Evolutionary conservation across 371 early-diverging fungal genomes (phyloP).

Genomic region (Mucor plumbeus): DNA sequence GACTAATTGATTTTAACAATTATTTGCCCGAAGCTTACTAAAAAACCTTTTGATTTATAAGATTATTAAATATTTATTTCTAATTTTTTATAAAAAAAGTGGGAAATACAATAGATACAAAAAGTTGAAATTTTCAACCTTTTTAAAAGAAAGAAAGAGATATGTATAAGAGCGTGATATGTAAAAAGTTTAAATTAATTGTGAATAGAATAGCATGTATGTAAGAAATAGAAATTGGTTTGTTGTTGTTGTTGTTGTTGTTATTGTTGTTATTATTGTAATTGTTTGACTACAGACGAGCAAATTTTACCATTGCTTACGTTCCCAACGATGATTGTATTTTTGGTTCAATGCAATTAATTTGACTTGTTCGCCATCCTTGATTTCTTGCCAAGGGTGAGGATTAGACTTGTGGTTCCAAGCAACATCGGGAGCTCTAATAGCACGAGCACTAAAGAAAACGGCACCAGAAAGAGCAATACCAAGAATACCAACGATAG

Average conservation of each 20-base stretch:
- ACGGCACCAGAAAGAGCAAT: constrained; percentile 44
- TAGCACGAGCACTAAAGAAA: constrained; percentile 34
- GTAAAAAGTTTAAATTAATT: not conserved
- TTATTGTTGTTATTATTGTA: no score
- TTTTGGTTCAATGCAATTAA: constrained; percentile 44
- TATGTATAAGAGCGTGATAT: not conserved
- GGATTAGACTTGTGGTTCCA: constrained; percentile 35
- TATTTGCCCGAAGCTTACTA: no score
- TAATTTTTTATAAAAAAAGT: not conserved
- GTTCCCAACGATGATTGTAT: constrained; percentile 42
- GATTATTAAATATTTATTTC: not conserved
- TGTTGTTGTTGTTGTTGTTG: no score
- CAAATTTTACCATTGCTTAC: constrained; percentile 36
- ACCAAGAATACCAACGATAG: constrained; percentile 43
- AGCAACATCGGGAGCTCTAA: constrained; percentile 48
- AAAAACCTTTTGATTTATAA: not conserved
- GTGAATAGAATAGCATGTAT: not conserved
- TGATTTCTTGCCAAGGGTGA: constrained; percentile 35
- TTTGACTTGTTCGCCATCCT: constrained; percentile 51
- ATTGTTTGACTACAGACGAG: not conserved
- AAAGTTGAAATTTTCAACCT: not conserved
- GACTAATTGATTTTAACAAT: no score
- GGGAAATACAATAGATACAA: not conserved
- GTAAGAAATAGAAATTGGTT: not conserved
- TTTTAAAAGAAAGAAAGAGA: not conserved